These are phyloP conservation scores for Veloboletus limbatus DNA, from an alignment of 1,284 basidiomycete species.

Conservation along the genomic window DNA sequence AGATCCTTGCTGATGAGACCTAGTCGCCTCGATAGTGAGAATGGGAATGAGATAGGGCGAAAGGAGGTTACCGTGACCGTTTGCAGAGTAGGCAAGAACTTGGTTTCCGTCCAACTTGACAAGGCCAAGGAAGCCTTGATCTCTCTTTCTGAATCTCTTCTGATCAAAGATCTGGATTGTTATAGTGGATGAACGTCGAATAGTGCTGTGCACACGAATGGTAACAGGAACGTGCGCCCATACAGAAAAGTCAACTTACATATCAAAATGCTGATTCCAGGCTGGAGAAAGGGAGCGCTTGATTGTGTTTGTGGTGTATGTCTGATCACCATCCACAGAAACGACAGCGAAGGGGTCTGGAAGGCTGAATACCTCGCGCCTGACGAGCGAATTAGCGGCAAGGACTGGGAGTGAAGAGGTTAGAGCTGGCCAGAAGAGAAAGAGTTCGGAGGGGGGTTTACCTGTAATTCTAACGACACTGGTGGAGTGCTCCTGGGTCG, in stretches of 20 bases:
- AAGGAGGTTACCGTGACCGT: conserved; percentile 27
- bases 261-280: conserved; percentile 94
- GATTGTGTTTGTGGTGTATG: conserved; percentile 84
- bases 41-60: neutral
- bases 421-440: neutral
- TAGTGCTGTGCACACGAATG: conserved; percentile 49
- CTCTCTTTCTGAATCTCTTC: conserved; percentile 94
- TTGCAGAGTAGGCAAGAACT: conserved; percentile 25
- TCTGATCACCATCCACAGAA: conserved; percentile 95
- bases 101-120: conserved; percentile 29
- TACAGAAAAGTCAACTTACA: conserved; percentile 49
- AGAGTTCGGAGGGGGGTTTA: neutral
- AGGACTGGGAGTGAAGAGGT: conserved; percentile 54
- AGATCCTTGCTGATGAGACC: conserved; percentile 34
- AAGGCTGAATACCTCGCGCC: conserved; percentile 88
- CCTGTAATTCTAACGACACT: conserved; percentile 28
- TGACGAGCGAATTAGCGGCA: conserved; percentile 84
- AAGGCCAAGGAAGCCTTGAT: conserved; percentile 74
- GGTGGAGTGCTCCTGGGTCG: conserved; percentile 13
- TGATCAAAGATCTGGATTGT: conserved; percentile 99
- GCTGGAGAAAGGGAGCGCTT: conserved; percentile 85
- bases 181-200: conserved; percentile 87
- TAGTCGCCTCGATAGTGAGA: conserved; percentile 14
- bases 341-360: conserved; percentile 97
- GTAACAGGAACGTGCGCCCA: conserved; percentile 4